Base-by-base conservation (phyloP, 139 green algal genomes). In the Haematococcus sp. region DNA sequence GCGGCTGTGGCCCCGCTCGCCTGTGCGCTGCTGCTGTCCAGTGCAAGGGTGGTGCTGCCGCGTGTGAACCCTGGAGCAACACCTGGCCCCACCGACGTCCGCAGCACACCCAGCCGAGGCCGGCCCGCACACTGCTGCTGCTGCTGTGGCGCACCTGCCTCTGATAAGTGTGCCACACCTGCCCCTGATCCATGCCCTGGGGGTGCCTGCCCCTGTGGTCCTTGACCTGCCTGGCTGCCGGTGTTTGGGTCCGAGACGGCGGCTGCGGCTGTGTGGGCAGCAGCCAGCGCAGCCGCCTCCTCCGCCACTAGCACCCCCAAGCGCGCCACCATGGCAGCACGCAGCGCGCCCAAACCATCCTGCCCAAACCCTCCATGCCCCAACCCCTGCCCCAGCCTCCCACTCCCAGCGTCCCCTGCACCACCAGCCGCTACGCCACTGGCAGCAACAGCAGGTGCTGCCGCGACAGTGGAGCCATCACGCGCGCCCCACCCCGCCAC, bases 291-390 rank as follows among this genome's bases (percentile, higher is more conserved):
- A 69, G 63, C 33, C 63, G 25, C 3, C 30, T 7, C 40, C 40
- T 7, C 31, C 5, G 63, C 31, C 31, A 27, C 68, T 33, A 11
- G 5, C 46, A 5, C 28, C 49, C 22, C 49, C 28, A 73, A 19
- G 44, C 60, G 33, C 15, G 49, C 22, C n/a, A 25, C 33, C 23
- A 13, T 46, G 11, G 46, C 67, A 19, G 27, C 13, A 2, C 44
- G 64, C 64, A 71, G 35, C 64, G 59, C 15, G n/a, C 17, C 59
- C n/a, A 28, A n/a, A n/a, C n/a, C n/a, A n/a, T n/a, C n/a, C n/a
- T n/a, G n/a, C n/a, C n/a, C n/a, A n/a, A n/a, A n/a, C n/a, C n/a
- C n/a, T n/a, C n/a, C 25, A n/a, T 28, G 9, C 40, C 11, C 40
- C 11, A 11, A 7, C 7, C 40, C 40, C 40, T 49, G 40, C 40